Percentiles rank a stretch among this genome's conserved stretches.
Conservation (phyloP, 345 rosid species). For the Excoecaria cochinchinensis region DNA sequence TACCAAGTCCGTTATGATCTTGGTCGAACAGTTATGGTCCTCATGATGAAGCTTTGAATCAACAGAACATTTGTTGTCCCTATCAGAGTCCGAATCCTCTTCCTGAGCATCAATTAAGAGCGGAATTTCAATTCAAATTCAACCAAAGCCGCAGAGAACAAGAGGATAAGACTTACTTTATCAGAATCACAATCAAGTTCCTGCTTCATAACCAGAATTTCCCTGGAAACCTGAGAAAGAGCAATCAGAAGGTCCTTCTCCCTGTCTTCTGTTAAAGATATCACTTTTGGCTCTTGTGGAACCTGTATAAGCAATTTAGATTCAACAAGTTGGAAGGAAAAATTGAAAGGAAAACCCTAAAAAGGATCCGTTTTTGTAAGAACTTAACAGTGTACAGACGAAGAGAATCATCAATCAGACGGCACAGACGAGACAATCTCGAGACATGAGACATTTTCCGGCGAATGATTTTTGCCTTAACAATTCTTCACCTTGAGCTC, state of each 20-base stretch:
- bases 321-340: not conserved
- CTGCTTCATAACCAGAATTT: slow-evolving; percentile 43
- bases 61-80: slow-evolving; percentile 8
- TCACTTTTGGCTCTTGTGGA: slow-evolving; percentile 32
- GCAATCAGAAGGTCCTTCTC: slow-evolving; percentile 53
- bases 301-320: not conserved
- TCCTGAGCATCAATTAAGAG: slow-evolving; percentile 26
- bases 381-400: slow-evolving; percentile 38
- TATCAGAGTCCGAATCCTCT: not conserved
- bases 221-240: slow-evolving; percentile 55
- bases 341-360: not conserved
- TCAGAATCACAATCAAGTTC: slow-evolving; percentile 30
- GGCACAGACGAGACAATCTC: slow-evolving; percentile 34
- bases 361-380: not conserved
- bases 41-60: slow-evolving; percentile 12
- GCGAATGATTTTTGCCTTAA: not conserved
- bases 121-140: not conserved
- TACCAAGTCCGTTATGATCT: slow-evolving; percentile 54
- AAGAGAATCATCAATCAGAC: slow-evolving; percentile 43
- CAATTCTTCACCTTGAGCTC: not conserved
- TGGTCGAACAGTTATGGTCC: slow-evolving; percentile 28
- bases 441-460: slow-evolving; percentile 37
- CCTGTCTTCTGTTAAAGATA: slow-evolving; percentile 28
- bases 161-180: not conserved
- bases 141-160: not conserved